Evolutionary conservation across 2,329 filamentous ascomycete species (phyloP), one percentile per base, ranked within the genome.

Genomic region (Fusarium sp.): DNA sequence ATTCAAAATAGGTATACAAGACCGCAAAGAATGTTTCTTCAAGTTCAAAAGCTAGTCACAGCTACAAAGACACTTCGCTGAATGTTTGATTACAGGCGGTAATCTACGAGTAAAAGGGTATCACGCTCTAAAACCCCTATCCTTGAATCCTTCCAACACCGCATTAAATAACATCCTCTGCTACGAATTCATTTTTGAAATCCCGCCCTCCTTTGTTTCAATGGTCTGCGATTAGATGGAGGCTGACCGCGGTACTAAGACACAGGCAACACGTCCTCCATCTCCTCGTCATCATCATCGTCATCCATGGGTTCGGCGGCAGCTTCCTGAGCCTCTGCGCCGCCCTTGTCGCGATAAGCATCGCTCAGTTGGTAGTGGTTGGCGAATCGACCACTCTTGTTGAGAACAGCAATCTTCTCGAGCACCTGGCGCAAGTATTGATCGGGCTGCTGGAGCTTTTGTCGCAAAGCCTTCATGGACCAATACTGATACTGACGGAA

Each of bases 401-500:
- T 89, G 59, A 97, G 79, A 19, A 91, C 86, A 0, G 92, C 94
- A 58, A 98, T 86, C 72, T 92, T 88, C 62, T 93, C 90, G 67
- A 99, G 79, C 1, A 89, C 90, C 73, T 95, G 87, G 51, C 94
- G 92, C 61, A 99, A 85, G 75, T 93, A 98, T n/a, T 90, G 88
- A 74, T 98, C 95, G 2, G 95, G 95, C 78, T 99, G 95, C 58
- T 89, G 86, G 35, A 96, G 85, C 59, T 85, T 81, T 46, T 87
- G 83, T 64, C 92, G 92, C 68, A 99, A 85, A 6, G 90, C 87
- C 73, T 92, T 93, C 83, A 98, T 91, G n/a, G 91, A 88, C 93
- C 94, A 99, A 77, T 95, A 98, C 70, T 89, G 88, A 82, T 91
- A 96, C 71, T 90, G 82, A 53, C 89, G 86, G 86, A 97, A 99